Base-by-base conservation (phyloP, 23 red algal species). In the Agarophyton chilense region DNA sequence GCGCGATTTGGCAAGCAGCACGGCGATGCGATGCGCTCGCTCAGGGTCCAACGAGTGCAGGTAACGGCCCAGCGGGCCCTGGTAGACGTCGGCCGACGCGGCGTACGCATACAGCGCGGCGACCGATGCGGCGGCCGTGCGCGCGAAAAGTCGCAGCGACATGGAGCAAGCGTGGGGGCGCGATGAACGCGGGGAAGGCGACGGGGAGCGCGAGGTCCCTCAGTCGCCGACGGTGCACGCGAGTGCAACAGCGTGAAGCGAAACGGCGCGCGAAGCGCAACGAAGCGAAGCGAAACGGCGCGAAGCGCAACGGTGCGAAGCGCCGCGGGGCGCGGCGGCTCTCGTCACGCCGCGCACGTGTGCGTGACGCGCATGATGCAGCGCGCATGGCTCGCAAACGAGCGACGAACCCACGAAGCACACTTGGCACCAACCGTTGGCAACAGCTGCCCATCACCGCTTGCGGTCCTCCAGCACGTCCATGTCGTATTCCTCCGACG, bases 51-150 rank as follows among this genome's bases (percentile, higher is more conserved):
- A 33, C 44, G 47, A 57, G 11, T 10, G 10, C 4, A 87, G 17
- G 50, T 34, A 52, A 26, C 82, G 43, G 16, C 40, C 82, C 14
- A 87, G 8, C 43, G 82, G 82, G 10, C 82, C 82, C 82, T 58
- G 54, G 33, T 87, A 87, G 6, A 87, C 40, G 64, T 87, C 82
- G 39, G 63, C 62, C 45, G 82, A 70, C 38, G 82, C 42, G 63
- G 82, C 82, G 67, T 87, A 87, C 12, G 82, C 39, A 33, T 87
- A 87, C 57, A 65, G 54, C 40, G 82, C 82, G 22, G 82, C 82
- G 39, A 58, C 52, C 2, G 82, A 72, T 42, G 67, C 82, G 40
- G 82, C 82, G 28, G 79, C 79, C 24, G 79, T 45, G 39, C 79
- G 55, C 55, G 61, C 61, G 79, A 83, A 38, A 25, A 83, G 22